Percentiles rank a stretch among this genome's conserved stretches.
Conservation (phyloP, 768 basidiomycete genomes). For the Podaxis rugospora region DNA sequence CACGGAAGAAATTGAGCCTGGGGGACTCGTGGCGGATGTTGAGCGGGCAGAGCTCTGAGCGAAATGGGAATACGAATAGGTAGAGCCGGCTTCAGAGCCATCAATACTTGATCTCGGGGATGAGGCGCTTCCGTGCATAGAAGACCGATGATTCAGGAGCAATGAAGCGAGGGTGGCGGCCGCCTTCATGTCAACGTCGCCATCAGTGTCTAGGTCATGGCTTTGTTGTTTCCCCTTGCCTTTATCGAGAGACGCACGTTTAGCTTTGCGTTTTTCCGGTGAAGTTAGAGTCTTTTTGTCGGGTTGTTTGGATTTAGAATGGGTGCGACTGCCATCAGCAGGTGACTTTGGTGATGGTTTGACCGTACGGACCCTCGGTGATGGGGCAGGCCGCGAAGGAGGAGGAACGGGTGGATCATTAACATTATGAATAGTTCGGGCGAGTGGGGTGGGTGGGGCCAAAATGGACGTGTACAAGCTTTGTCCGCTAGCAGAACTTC, state of each 20-base stretch:
- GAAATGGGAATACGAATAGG: slow-evolving; percentile 58
- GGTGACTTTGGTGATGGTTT: slow-evolving; percentile 36
- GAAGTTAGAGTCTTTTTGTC: slow-evolving; percentile 30
- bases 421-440: slow-evolving; percentile 75
- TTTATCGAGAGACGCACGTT: slow-evolving; percentile 36
- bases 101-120: slow-evolving; percentile 73
- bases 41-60: slow-evolving; percentile 65
- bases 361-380: slow-evolving; percentile 35
- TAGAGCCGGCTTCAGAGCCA: slow-evolving; percentile 62
- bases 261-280: slow-evolving; percentile 39
- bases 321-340: slow-evolving; percentile 43
- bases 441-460: slow-evolving; percentile 68
- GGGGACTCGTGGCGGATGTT: slow-evolving; percentile 33
- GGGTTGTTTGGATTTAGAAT: slow-evolving; percentile 32
- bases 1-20: slow-evolving; percentile 34
- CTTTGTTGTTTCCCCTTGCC: slow-evolving; percentile 42
- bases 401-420: slow-evolving; percentile 63
- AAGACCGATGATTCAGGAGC: slow-evolving; percentile 56
- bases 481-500: slow-evolving; percentile 38
- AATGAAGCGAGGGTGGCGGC: slow-evolving; percentile 76
- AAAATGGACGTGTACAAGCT: slow-evolving; percentile 73
- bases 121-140: slow-evolving; percentile 52
- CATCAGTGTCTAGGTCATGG: slow-evolving; percentile 39
- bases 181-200: slow-evolving; percentile 76
- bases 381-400: slow-evolving; percentile 40